Conservation (phyloP, 1,284 basidiomycete species). For the Leccinum ponderosum region DNA sequence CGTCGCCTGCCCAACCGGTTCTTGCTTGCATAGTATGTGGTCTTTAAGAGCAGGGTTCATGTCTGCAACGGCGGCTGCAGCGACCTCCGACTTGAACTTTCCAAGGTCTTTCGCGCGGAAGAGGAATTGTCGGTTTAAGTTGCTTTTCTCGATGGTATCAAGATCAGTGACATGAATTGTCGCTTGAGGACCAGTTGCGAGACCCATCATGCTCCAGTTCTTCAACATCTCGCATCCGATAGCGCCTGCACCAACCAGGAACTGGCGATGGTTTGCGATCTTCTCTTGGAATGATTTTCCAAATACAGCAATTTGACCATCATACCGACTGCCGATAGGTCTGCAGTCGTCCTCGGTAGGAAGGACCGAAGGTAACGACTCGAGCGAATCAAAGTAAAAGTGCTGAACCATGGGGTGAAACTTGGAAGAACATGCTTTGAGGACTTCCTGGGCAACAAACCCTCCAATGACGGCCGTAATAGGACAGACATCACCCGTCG, state of each 20-base stretch:
- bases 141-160: slow-evolving; percentile 99
- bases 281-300: slow-evolving; percentile 93
- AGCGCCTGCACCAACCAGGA: slow-evolving; percentile 97
- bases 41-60: slow-evolving; percentile 96
- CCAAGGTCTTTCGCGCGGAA: slow-evolving; percentile 98
- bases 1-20: slow-evolving; percentile 91
- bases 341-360: slow-evolving; percentile 88
- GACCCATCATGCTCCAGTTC: slow-evolving; percentile 99
- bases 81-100: slow-evolving; percentile 97
- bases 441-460: slow-evolving; percentile 96
- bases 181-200: slow-evolving; percentile 82
- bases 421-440: slow-evolving; percentile 98
- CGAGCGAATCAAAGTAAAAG: slow-evolving; percentile 97
- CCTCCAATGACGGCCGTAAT: slow-evolving; percentile 95
- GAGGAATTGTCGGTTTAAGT: slow-evolving; percentile 97
- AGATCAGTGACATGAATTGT: slow-evolving; percentile 95
- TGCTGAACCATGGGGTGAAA: slow-evolving; percentile 97
- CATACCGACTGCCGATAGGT: slow-evolving; percentile 85
- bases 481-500: slow-evolving; percentile 90
- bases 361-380: slow-evolving; percentile 79
- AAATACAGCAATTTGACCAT: slow-evolving; percentile 95
- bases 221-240: slow-evolving; percentile 99
- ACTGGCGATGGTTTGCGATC: slow-evolving; percentile 89
- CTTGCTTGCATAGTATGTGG: slow-evolving; percentile 89
- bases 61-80: slow-evolving; percentile 87